phyloP scores from a whole-genome alignment of 1,139 yeast genomes.

The Debaryomyces fabryi region DNA sequence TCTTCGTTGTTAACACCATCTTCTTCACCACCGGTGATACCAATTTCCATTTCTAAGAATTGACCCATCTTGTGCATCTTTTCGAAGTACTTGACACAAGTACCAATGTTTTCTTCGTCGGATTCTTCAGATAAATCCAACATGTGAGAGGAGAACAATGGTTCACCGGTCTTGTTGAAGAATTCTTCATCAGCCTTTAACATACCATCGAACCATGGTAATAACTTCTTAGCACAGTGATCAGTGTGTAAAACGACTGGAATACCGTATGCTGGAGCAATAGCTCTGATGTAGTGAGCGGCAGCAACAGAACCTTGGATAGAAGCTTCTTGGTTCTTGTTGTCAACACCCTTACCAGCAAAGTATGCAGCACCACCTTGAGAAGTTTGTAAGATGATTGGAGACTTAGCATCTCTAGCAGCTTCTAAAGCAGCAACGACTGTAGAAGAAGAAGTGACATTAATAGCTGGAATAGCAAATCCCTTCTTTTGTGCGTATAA shows the following conservation, averaged over 20 bases:
- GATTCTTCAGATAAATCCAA: conserved; percentile 96
- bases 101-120: conserved; percentile 92
- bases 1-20: conserved; percentile 99
- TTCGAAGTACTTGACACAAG: conserved; percentile 92
- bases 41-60: conserved; percentile 99
- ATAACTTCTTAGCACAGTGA: conserved; percentile 97
- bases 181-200: conserved; percentile 93
- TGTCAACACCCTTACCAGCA: conserved; percentile 98
- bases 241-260: conserved; percentile 98
- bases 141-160: conserved; percentile 99
- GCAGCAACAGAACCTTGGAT: conserved; percentile 97
- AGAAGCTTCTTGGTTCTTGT: conserved; percentile 91
- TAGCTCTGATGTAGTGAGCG: conserved; percentile 94
- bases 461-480: conserved; percentile 98
- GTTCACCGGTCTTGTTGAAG: conserved; percentile 84
- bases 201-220: conserved; percentile 99
- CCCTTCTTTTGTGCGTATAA: conserved; percentile 91
- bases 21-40: conserved; percentile 99
- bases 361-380: conserved; percentile 99
- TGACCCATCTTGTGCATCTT: conserved; percentile 94
- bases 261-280: conserved; percentile 95
- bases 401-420: conserved; percentile 94
- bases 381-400: conserved; percentile 95
- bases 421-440: conserved; percentile 98
- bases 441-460: conserved; percentile 96